Evolutionary conservation across 208 protist genomes (phyloP), one percentile per base, ranked within the genome.

Genomic region (Trypanosoma scelopori): DNA sequence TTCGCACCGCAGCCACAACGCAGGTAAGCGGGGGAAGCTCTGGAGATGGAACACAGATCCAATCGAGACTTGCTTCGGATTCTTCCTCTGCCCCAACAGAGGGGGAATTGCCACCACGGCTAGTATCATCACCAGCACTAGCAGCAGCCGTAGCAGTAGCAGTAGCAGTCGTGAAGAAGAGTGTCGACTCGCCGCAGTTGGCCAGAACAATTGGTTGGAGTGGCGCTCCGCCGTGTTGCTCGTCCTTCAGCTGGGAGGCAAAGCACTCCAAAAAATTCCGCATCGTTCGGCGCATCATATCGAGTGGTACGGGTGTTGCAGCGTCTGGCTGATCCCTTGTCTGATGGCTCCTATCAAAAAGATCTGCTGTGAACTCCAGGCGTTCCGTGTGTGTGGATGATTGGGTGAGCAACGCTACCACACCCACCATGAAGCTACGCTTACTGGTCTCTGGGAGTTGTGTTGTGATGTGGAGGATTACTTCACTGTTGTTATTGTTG

Each of bases 21-120:
- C 25, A 64, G 35, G 20, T 51, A 2, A 56, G 57, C 5, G 84
- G 53, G 0, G 78, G 70, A 15, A 90, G 57, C 64, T 79, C 74
- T 1, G 75, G 80, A 20, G 84, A 77, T 11, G 84, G 84, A 39
- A 83, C 78, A 13, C 50, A 42, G 25, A 71, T 30, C 80, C 84
- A 85, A 59, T 53, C 43, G 0, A 77, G 22, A 37, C 28, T 23
- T 16, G 61, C 64, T 37, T 37, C 32, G 32, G 32, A 37, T 9
- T 37, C 32, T 37, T 37, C 9, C 1, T 37, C 32, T 53, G 7
- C 30, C 0, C 1, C 16, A 43, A 18, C 0, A 53, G 28, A 42
- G 49, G 22, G n/a, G 6, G 3, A 25, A 32, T 5, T 22, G 22
- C 22, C 5, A 27, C 48, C 48, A 62, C 32, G 18, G 13, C 27